Percentiles rank a stretch among this genome's conserved stretches.
phyloP scores from a whole-genome alignment of 768 basidiomycete genomes.

The Dioszegia crocea region DNA sequence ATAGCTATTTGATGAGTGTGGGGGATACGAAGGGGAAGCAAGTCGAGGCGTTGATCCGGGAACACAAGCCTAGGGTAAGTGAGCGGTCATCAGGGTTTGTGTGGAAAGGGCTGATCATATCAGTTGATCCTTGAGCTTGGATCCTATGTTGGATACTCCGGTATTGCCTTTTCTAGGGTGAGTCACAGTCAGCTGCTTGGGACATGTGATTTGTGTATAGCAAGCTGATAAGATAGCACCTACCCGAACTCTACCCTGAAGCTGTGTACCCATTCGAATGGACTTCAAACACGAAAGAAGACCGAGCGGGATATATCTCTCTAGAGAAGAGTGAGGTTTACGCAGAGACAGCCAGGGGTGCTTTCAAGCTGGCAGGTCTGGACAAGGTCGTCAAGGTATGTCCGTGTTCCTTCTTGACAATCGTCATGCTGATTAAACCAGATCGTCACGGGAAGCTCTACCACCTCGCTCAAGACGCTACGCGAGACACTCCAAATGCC shows the following conservation, averaged over 20 bases:
- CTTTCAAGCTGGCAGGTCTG: slow-evolving; percentile 39
- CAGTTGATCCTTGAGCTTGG: slow-evolving; percentile 46
- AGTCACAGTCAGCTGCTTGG: background rate
- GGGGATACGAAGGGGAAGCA: slow-evolving; percentile 46
- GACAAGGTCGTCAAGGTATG: slow-evolving; percentile 42
- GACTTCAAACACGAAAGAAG: slow-evolving; percentile 17
- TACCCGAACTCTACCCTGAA: slow-evolving; percentile 29
- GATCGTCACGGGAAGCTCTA: slow-evolving; percentile 42
- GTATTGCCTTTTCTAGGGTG: slow-evolving; percentile 43
- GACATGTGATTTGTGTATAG: background rate
- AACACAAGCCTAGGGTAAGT: slow-evolving; percentile 40
- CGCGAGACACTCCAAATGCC: slow-evolving; percentile 42
- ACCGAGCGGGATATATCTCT: slow-evolving; percentile 44
- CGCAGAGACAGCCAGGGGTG: slow-evolving; percentile 37
- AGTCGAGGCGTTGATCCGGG: slow-evolving; percentile 37
- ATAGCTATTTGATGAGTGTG: slow-evolving; percentile 47
- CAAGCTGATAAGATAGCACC: slow-evolving; percentile 22
- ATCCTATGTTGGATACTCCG: slow-evolving; percentile 46
- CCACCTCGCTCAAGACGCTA: slow-evolving; percentile 27
- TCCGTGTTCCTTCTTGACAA: background rate
- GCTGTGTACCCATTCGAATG: slow-evolving; percentile 37
- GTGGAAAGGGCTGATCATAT: background rate
- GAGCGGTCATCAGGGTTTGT: too few relatives aligned
- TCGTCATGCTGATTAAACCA: slow-evolving; percentile 17
- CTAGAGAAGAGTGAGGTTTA: slow-evolving; percentile 45